Base-by-base conservation (phyloP, 331 rosid genomes). In the Ulmus americana region DNA sequence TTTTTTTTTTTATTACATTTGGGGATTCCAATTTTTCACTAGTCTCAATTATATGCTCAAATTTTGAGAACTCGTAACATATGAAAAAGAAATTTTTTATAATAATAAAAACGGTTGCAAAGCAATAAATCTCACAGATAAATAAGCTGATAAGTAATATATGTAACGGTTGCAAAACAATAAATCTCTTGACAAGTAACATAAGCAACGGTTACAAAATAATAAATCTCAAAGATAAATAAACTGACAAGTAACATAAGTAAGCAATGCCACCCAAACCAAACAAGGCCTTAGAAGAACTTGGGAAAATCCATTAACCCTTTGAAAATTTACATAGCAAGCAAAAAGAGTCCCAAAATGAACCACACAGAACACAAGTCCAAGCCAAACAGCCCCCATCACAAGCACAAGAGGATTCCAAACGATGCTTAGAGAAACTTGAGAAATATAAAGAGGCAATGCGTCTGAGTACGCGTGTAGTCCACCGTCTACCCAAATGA, bases 401-500 rank as follows among this genome's bases (percentile, higher is more conserved):
- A 72, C 76, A 6, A 82, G 80, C 44, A 80, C 90, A 9, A 82
- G 59, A 1, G 91, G 87, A 22, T 70, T 71, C 87, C 91, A 85
- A 35, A 73, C 72, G 1, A 85, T 60, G 82, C 82, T 70, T 0
- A 82, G 55, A 0, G 80, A 64, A 0, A 80, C 14, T 10, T 82
- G 91, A 6, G 82, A 65, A 6, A 73, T 7, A 49, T 77, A 85
- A 5, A 82, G 76, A 6, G 69, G 69, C 45, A 85, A 11, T 0
- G 87, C 81, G 50, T 75, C 80, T 0, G 84, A 35, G 2, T 71
- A 59, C 0, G 57, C 47, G 39, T 64, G 63, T 8, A 85, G 77
- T 4, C 85, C 91, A 2, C 91, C 87, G 28, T 85, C 85, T 0
- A 85, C 91, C 87, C 91, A 85, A 4, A 82, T 80, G 0, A 85